A percentile compares a stretch with the other conserved stretches of the same genome.
Evolutionary conservation across 2,329 filamentous ascomycete genomes (phyloP).

Genomic region (Curvularia hawaiiensis): DNA sequence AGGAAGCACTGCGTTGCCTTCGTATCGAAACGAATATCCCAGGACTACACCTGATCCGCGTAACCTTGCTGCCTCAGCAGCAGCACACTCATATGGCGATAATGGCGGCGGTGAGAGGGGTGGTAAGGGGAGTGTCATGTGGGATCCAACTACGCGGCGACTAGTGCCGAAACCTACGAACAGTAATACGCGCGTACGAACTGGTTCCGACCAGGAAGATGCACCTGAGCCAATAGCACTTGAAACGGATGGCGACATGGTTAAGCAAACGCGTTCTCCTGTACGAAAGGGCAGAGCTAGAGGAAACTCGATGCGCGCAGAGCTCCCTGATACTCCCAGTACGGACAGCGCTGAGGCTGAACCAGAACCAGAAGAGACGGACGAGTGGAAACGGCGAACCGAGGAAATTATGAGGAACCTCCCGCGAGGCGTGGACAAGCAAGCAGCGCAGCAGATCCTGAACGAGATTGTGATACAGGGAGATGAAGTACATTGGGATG

Average conservation of each 20-base stretch:
- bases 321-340: constrained; percentile 39
- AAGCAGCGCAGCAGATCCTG: constrained; percentile 86
- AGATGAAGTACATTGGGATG: constrained; percentile 92
- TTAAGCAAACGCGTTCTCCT: constrained; percentile 27
- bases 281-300: constrained; percentile 36
- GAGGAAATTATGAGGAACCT: constrained; percentile 71
- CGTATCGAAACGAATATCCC: constrained; percentile 59
- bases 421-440: constrained; percentile 79
- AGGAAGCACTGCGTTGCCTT: constrained; percentile 32
- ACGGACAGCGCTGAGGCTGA: constrained; percentile 35
- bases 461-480: constrained; percentile 96
- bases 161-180: constrained; percentile 15
- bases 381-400: constrained; percentile 44
- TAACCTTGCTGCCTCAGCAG: constrained; percentile 37
- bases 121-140: constrained; percentile 21
- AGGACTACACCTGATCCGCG: constrained; percentile 27
- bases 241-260: constrained; percentile 27
- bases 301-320: constrained; percentile 38
- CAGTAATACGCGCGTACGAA: constrained; percentile 26
- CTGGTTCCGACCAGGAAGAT: constrained; percentile 25
- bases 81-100: constrained; percentile 39
- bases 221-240: constrained; percentile 26
- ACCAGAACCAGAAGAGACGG: constrained; percentile 33
- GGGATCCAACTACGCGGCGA: constrained; percentile 21
- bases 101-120: constrained; percentile 25